phyloP scores from a whole-genome alignment of 306 rosid species.

The Quercus wislizeni region DNA sequence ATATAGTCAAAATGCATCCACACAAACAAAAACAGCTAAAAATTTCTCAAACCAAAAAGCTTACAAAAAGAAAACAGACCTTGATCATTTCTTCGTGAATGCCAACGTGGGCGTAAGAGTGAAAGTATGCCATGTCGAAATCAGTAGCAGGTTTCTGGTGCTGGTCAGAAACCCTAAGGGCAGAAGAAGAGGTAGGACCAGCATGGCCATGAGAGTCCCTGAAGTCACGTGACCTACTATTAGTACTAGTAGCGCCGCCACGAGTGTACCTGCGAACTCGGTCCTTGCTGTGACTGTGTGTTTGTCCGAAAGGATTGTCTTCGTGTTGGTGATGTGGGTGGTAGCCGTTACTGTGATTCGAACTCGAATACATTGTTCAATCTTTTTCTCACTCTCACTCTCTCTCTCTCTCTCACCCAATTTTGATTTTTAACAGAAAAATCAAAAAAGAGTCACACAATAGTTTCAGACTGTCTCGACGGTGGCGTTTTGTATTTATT shows the following conservation, averaged over 20 bases:
- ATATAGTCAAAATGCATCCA: neutral
- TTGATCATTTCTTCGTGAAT: constrained; percentile 98
- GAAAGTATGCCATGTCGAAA: constrained; percentile 90
- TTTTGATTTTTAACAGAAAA: neutral
- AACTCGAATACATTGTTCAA: constrained; percentile 34
- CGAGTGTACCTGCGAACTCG: constrained; percentile 66
- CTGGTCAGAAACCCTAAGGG: constrained; percentile 71
- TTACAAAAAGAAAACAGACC: constrained; percentile 29
- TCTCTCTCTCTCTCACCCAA: neutral
- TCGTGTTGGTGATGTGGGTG: constrained; percentile 18
- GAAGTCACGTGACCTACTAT: constrained; percentile 49
- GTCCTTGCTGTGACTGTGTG: constrained; percentile 23
- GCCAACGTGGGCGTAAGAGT: constrained; percentile 92
- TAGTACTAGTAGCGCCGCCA: constrained; percentile 4
- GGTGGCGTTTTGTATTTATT: too few relatives aligned
- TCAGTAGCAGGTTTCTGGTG: constrained; percentile 68
- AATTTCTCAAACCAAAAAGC: neutral
- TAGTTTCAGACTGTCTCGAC: too few relatives aligned
- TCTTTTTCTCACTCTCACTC: neutral
- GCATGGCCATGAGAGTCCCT: constrained; percentile 24
- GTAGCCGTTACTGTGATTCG: constrained; percentile 47
- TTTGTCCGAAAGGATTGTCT: constrained; percentile 24
- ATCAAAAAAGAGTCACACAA: too few relatives aligned
- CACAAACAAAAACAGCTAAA: neutral
- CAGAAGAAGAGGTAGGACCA: neutral